Evolutionary conservation across 2,329 filamentous ascomycete species (phyloP).

Genomic region (Metarhizium humberi): DNA sequence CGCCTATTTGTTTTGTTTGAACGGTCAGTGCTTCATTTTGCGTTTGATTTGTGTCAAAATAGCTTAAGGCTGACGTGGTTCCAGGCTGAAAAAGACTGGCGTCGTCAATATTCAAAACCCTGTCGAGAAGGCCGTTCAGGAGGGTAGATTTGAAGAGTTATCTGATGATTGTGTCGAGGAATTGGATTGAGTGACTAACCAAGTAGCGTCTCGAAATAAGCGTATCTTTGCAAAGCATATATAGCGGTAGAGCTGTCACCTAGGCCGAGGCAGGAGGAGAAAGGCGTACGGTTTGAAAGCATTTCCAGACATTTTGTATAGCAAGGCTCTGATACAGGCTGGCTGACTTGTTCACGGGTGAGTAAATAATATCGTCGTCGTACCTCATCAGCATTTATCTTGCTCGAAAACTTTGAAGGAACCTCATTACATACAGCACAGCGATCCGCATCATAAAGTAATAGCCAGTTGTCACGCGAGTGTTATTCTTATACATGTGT

Average conservation of each 20-base stretch:
- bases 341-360: background rate
- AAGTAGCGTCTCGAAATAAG: background rate
- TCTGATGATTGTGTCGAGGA: slow-evolving; percentile 41
- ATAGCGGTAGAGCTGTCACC: background rate
- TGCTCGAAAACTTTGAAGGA: background rate
- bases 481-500: background rate
- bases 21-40: slow-evolving; percentile 36
- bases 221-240: background rate
- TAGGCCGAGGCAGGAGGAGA: background rate
- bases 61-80: slow-evolving; percentile 6
- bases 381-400: background rate
- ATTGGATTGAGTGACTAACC: slow-evolving; percentile 22
- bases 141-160: slow-evolving; percentile 64
- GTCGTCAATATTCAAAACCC: slow-evolving; percentile 73
- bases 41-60: slow-evolving; percentile 5
- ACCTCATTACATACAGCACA: background rate
- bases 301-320: background rate
- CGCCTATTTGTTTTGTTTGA: slow-evolving; percentile 86
- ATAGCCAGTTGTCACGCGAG: background rate
- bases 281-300: background rate
- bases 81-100: slow-evolving; percentile 60
- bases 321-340: background rate
- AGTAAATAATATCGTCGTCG: background rate
- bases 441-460: background rate
- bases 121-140: slow-evolving; percentile 57